Conservation (phyloP, 1,284 basidiomycete species). For the Cryptococcus jaspeensis region DNA sequence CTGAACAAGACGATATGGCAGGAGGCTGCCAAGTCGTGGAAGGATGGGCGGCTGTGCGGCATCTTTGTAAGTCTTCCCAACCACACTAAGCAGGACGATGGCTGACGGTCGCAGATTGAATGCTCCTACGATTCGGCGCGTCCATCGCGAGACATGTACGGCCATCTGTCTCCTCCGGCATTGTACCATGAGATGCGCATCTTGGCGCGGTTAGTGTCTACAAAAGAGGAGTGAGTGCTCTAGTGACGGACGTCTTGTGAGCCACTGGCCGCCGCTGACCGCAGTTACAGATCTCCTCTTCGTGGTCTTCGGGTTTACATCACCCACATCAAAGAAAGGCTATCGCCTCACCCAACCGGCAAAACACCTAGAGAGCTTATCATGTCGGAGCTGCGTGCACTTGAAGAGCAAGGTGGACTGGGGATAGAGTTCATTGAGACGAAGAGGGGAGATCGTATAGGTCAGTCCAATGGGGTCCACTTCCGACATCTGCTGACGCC, state of each 20-base stretch:
- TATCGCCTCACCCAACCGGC: slow-evolving; percentile 43
- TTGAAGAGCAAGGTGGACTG: slow-evolving; percentile 31
- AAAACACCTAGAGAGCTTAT: slow-evolving; percentile 37
- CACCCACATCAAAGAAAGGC: slow-evolving; percentile 48
- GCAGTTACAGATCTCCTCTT: slow-evolving; percentile 25
- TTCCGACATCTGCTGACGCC: background rate
- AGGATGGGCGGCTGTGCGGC: slow-evolving; percentile 33
- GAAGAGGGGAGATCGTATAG: slow-evolving; percentile 39
- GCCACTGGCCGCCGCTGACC: too few relatives aligned
- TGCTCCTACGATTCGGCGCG: slow-evolving; percentile 49
- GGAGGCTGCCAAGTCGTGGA: slow-evolving; percentile 38
- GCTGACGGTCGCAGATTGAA: slow-evolving; percentile 42
- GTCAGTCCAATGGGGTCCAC: slow-evolving; percentile 24
- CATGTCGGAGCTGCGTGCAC: slow-evolving; percentile 29
- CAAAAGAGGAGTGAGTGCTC: slow-evolving; percentile 2
- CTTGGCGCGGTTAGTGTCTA: slow-evolving; percentile 28
- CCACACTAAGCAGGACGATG: too few relatives aligned
- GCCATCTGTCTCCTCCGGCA: slow-evolving; percentile 44
- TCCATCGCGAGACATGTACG: slow-evolving; percentile 44
- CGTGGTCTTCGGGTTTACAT: slow-evolving; percentile 41
- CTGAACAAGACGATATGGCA: slow-evolving; percentile 42
- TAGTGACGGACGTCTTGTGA: background rate
- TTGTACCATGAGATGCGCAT: slow-evolving; percentile 41
- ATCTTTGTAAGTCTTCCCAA: slow-evolving; percentile 43
- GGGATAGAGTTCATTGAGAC: slow-evolving; percentile 42